Conservation (phyloP, 73 alveolate genomes). For the Stentor coeruleus region DNA sequence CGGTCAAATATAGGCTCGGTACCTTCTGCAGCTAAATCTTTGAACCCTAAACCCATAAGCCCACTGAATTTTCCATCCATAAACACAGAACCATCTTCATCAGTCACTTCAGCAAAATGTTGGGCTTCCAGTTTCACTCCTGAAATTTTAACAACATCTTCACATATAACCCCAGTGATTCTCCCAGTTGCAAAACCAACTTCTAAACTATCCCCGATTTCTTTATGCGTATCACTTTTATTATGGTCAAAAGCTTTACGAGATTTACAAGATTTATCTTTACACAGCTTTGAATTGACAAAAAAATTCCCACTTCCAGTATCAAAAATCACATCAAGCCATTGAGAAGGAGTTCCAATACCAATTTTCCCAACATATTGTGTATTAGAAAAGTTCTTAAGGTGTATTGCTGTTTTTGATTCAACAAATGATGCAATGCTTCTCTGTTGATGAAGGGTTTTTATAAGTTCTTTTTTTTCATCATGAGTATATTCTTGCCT, state of each 20-base stretch:
- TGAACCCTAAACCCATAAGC: constrained; percentile 77
- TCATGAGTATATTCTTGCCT: no score
- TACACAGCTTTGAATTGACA: constrained; percentile 57
- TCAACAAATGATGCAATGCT: no score
- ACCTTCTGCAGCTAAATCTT: constrained; percentile 58
- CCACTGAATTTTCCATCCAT: constrained; percentile 60
- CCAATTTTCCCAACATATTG: constrained; percentile 47
- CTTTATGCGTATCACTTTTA: constrained; percentile 29
- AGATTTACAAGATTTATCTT: constrained; percentile 44
- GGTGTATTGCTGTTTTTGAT: neutral
- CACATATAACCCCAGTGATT: constrained; percentile 52
- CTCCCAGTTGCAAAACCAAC: constrained; percentile 66
- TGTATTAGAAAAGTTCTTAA: constrained; percentile 1
- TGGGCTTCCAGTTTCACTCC: constrained; percentile 48
- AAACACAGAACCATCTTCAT: constrained; percentile 67
- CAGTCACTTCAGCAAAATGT: constrained; percentile 65
- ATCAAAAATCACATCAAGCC: constrained; percentile 66
- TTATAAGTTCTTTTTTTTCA: no score
- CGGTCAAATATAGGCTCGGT: constrained; percentile 61
- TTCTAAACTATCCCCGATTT: constrained; percentile 36
- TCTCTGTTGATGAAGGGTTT: no score
- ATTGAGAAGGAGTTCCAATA: constrained; percentile 62
- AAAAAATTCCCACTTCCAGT: constrained; percentile 70
- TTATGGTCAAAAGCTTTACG: constrained; percentile 50
- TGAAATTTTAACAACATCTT: constrained; percentile 56